Base-by-base conservation (phyloP, 352 stramenopile species). In the Phytophthora hibernalis region DNA sequence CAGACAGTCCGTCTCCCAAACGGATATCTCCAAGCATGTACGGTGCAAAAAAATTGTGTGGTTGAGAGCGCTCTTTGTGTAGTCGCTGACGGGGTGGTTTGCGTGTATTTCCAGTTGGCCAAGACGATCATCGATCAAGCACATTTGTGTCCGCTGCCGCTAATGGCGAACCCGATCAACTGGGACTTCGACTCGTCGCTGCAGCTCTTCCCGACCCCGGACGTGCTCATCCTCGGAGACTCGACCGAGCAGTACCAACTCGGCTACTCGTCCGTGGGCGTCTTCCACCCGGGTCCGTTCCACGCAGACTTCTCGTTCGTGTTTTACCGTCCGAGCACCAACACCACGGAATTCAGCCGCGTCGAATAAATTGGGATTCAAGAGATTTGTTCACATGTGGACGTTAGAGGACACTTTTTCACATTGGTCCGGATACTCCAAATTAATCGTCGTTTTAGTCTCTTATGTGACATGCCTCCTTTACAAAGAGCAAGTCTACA, bases 171-270 rank as follows among this genome's bases (percentile, higher is more conserved):
- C 59, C 95, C 96, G n/a, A 96, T 98, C 61, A 97, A 97, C 68
- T 98, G 94, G 93, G 89, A 95, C 21, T 98, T 95, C 61, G 94
- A 99, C 74, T 85, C 93, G 38, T 83, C 91, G 5, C 67, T 99
- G 40, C 85, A 95, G 53, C 79, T 99, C 15, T 98, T 98, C 71
- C 96, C 96, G 1, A 74, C 95, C 49, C 96, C 96, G 0, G 90
- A 98, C 70, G 89, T 97, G 60, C 64, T 96, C 28, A 92, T 96
- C 20, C 69, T 96, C 5, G 86, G 85, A 7, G 88, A 96, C 55
- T 87, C 85, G 30, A 93, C 80, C 1, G 87, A 95, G 65, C 83
- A 94, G 49, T 96, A 84, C 64, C 88, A 94, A 50, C 68, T 95
- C 7, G 85, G 85, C 20, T 96, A 96, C 58, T 89, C 86, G 2